Base-by-base conservation (phyloP, 73 alveolate species). In the Tetrahymena borealis region DNA sequence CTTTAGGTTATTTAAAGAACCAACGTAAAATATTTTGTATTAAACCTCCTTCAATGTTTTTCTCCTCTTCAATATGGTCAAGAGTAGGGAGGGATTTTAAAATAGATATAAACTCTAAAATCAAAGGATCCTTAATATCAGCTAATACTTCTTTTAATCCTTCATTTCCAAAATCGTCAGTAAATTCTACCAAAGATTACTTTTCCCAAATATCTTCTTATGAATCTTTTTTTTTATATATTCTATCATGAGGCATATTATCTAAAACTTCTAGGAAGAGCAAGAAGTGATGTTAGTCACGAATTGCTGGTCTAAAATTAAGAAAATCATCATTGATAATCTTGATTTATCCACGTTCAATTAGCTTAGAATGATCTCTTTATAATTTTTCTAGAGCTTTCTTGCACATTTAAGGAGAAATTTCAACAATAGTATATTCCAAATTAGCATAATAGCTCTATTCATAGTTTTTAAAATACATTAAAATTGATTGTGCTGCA, bases 181-280 rank as follows among this genome's bases (percentile, higher is more conserved):
- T 95, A 38, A 96, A 96, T 38, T 94, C 92, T 5, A 90, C 94
- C 31, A 79, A 60, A 42, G 90, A 91, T 60, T 95, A 35, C 38
- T 94, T 95, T 77, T 60, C 85, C 85, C 85, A 60, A 20, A 60
- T 60, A 32, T 93, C 90, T 18, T 90, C 39, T 36, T 93, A 42
- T 33, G 94, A 39, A 12, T 90, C 93, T 32, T 91, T 36, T 43
- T 91, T 91, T 24, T 40, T 90, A 43, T 93, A 96, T 13, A 97
- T 93, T 95, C 98, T 90, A 91, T 97, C 99, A 94, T 96, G 98
- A 33, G 98, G 98, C 94, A 96, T 78, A 91, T 97, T 97, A 91
- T 97, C 98, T 24, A 97, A 95, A 9, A 97, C 96, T 90, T 97
- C 99, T 40, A 96, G 38, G 78, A 93, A 93, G 32, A 85, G 93